phyloP scores from a whole-genome alignment of 495 filamentous ascomycete species.

The Thozetella sp. region DNA sequence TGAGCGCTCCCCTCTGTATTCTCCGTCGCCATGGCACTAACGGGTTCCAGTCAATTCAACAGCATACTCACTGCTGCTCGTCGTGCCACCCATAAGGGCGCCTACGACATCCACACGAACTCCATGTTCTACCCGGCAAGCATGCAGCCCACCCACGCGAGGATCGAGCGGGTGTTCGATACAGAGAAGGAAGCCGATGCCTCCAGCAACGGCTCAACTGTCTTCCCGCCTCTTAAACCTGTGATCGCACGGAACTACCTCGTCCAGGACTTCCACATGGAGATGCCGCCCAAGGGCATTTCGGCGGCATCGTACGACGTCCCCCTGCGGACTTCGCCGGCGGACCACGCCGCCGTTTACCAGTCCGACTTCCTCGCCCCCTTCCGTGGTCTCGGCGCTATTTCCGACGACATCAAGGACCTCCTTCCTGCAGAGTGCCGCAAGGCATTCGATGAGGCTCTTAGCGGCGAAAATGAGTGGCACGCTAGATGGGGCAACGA shows the following conservation, averaged over 20 bases:
- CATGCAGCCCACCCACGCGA: constrained; percentile 88
- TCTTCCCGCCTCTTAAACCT: constrained; percentile 66
- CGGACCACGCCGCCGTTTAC: constrained; percentile 14
- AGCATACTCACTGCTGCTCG: constrained; percentile 63
- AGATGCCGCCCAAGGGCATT: constrained; percentile 51
- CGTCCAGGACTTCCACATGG: constrained; percentile 70
- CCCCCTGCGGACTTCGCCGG: constrained; percentile 33
- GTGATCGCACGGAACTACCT: constrained; percentile 73
- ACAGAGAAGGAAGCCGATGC: constrained; percentile 16
- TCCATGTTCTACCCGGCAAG: constrained; percentile 80
- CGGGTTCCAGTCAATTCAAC: constrained; percentile 75
- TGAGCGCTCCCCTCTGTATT: constrained; percentile 37
- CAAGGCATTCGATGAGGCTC: constrained; percentile 64
- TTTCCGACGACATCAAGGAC: constrained; percentile 67
- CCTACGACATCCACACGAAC: constrained; percentile 95
- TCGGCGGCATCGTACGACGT: constrained; percentile 46
- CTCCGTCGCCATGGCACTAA: constrained; percentile 3
- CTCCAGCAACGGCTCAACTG: constrained; percentile 25
- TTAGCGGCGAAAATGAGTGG: constrained; percentile 67
- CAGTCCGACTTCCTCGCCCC: constrained; percentile 48
- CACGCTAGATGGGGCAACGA: constrained; percentile 73
- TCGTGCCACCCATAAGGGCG: constrained; percentile 67
- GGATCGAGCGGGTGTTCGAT: constrained; percentile 67
- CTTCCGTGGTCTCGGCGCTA: constrained; percentile 65
- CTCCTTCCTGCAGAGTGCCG: constrained; percentile 74